Evolutionary conservation across 345 rosid species (phyloP).

Genomic region (Eucalyptus cloeziana): DNA sequence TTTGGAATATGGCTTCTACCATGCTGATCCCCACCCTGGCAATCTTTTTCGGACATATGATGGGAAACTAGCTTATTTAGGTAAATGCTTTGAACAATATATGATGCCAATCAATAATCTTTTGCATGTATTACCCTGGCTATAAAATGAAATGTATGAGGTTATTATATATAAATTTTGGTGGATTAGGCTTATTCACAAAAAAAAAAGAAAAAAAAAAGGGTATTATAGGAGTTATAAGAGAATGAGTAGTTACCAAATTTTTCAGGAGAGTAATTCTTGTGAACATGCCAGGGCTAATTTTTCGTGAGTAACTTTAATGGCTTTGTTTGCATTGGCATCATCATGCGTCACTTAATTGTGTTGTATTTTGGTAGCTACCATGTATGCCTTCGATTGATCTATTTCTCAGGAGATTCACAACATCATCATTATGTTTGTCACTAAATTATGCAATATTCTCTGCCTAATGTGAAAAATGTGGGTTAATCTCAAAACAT

Average conservation of each 20-base stretch:
- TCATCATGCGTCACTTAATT: background rate
- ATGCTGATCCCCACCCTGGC: conserved; percentile 99
- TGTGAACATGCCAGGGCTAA: background rate
- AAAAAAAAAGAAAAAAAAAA: background rate
- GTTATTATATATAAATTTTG: background rate
- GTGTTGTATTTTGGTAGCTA: background rate
- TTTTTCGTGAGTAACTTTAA: background rate
- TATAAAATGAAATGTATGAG: background rate
- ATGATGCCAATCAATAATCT: background rate
- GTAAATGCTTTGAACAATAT: conserved; percentile 14
- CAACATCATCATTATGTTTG: background rate
- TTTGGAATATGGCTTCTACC: conserved; percentile 87
- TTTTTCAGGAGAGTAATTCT: background rate
- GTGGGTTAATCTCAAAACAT: background rate
- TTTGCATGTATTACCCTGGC: background rate
- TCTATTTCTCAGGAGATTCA: background rate
- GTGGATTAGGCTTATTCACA: background rate
- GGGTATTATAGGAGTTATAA: background rate
- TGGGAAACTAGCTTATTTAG: conserved; percentile 90
- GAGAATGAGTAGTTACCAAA: background rate
- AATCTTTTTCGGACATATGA: conserved; percentile 81
- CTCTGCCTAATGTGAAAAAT: background rate
- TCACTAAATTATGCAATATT: background rate
- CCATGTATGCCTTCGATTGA: background rate
- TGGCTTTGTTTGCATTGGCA: background rate